phyloP scores from a whole-genome alignment of 768 basidiomycete genomes.

The Boletus patriciae region DNA sequence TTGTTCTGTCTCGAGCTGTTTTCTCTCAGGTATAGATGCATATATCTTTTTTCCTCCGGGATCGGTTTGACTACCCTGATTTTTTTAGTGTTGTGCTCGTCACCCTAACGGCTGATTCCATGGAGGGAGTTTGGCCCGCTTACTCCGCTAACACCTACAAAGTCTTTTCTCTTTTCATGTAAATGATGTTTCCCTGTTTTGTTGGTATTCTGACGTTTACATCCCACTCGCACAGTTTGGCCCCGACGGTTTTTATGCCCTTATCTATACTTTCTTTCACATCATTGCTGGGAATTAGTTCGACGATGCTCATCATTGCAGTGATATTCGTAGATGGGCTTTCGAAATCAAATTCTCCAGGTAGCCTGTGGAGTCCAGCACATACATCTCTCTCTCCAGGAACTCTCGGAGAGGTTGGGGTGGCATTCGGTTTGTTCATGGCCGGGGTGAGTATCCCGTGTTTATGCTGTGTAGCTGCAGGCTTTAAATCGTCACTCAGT shows the following conservation, averaged over 20 bases:
- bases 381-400: constrained; percentile 60
- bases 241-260: constrained; percentile 85
- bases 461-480: not conserved
- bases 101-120: constrained; percentile 84
- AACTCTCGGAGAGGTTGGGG: constrained; percentile 58
- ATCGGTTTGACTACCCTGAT: not conserved
- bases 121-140: constrained; percentile 68
- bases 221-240: constrained; percentile 49
- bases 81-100: constrained; percentile 76
- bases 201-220: not conserved
- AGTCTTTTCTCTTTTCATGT: constrained; percentile 70
- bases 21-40: constrained; percentile 60
- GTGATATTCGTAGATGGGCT: constrained; percentile 85
- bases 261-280: constrained; percentile 84
- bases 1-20: constrained; percentile 90
- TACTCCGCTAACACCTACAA: constrained; percentile 76
- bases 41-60: not conserved
- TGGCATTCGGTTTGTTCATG: constrained; percentile 90
- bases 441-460: constrained; percentile 61
- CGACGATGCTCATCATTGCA: constrained; percentile 68
- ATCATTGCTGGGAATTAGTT: constrained; percentile 81
- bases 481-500: constrained; percentile 42
- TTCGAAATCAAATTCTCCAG: constrained; percentile 67
- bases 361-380: constrained; percentile 77
- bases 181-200: constrained; percentile 22